A percentile compares a stretch with the other conserved stretches of the same genome.
Evolutionary conservation across 257 asterid species (phyloP).

Genomic region (Anisodus tanguticus): DNA sequence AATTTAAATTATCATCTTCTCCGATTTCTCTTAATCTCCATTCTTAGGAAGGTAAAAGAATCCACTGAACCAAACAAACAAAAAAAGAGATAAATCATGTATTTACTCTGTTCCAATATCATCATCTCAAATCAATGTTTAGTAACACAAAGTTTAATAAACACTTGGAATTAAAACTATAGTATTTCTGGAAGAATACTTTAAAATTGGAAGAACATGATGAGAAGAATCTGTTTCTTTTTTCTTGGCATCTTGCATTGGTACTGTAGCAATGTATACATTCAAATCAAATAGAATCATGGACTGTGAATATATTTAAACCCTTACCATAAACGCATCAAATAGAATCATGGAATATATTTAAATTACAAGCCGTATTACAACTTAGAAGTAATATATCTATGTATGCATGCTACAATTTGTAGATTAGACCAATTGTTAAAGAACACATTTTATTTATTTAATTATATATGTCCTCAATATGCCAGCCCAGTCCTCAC

Average conservation of each 20-base stretch:
- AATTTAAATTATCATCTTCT: too few species aligned
- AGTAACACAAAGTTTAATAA: background rate
- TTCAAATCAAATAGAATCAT: background rate
- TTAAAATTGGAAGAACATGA: background rate
- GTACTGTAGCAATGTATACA: background rate
- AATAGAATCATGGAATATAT: conserved; percentile 17
- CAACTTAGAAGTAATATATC: background rate
- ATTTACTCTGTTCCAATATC: too few species aligned
- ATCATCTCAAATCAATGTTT: background rate
- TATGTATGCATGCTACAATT: background rate
- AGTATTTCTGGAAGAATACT: background rate
- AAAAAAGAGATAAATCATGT: too few species aligned
- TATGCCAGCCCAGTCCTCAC: too few species aligned
- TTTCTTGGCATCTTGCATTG: background rate
- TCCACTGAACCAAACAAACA: too few species aligned
- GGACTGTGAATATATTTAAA: background rate
- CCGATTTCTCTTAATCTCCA: too few species aligned
- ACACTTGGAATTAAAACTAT: background rate
- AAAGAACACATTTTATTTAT: background rate
- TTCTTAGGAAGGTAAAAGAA: too few species aligned
- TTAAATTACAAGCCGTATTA: background rate
- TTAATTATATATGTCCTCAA: too few species aligned
- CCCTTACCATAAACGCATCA: background rate
- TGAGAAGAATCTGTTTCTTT: conserved; percentile 5
- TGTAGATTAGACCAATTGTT: background rate